Percentiles rank a stretch among this genome's conserved stretches.
Evolutionary conservation across 768 basidiomycete genomes (phyloP).

Genomic region (Lentinula sp.): DNA sequence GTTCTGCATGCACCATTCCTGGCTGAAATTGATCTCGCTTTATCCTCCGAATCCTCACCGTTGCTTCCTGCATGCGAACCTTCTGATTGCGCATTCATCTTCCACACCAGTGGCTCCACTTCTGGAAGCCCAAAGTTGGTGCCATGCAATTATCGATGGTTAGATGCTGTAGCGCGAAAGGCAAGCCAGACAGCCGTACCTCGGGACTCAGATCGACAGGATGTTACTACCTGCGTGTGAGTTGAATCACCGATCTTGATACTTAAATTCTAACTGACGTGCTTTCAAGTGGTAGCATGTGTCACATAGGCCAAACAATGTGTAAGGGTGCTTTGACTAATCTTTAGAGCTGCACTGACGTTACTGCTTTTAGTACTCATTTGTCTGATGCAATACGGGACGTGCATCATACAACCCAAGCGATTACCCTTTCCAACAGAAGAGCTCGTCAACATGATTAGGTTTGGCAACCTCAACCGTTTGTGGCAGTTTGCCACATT

Average conservation of each 20-base stretch:
- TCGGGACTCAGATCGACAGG: slow-evolving; percentile 41
- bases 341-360: slow-evolving; percentile 17
- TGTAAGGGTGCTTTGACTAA: slow-evolving; percentile 38
- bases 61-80: slow-evolving; percentile 30
- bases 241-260: slow-evolving; percentile 20
- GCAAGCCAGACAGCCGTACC: slow-evolving; percentile 47
- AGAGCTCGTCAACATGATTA: slow-evolving; percentile 70
- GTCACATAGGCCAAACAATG: slow-evolving; percentile 73
- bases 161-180: slow-evolving; percentile 53
- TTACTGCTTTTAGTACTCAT: slow-evolving; percentile 48
- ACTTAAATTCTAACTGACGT: slow-evolving; percentile 25
- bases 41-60: slow-evolving; percentile 20
- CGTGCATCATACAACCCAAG: slow-evolving; percentile 69
- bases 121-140: slow-evolving; percentile 79
- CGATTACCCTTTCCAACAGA: slow-evolving; percentile 56
- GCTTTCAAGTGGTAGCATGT: slow-evolving; percentile 70
- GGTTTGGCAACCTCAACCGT: slow-evolving; percentile 61
- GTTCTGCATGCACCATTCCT: slow-evolving; percentile 37
- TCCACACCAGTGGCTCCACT: slow-evolving; percentile 80
- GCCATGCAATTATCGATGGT: slow-evolving; percentile 63
- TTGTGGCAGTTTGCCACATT: slow-evolving; percentile 71
- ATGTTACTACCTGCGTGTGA: slow-evolving; percentile 71
- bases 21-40: slow-evolving; percentile 24
- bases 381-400: slow-evolving; percentile 64
- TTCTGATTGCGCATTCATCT: slow-evolving; percentile 44